Conservation (phyloP, 768 basidiomycete genomes). For the Paxillus involutus region DNA sequence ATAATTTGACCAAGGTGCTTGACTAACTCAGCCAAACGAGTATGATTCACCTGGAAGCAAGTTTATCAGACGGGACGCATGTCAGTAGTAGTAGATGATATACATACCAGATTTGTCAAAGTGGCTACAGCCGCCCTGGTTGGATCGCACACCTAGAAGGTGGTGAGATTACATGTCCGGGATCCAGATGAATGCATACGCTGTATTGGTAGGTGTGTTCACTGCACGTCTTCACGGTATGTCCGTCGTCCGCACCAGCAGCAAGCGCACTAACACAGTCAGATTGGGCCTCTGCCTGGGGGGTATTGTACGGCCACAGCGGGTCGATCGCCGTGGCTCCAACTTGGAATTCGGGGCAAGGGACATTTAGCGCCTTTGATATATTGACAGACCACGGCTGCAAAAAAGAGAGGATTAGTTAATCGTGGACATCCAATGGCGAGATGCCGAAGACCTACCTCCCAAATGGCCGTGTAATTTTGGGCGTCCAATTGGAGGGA, state of each 20-base stretch:
- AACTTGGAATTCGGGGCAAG: conserved; percentile 45
- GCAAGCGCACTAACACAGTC: conserved; percentile 51
- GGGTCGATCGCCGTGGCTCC: conserved; percentile 52
- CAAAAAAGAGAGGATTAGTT: background rate
- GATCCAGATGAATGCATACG: conserved; percentile 28
- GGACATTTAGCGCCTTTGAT: conserved; percentile 37
- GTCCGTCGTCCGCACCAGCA: conserved; percentile 41
- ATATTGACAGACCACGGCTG: conserved; percentile 53
- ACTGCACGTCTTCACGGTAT: conserved; percentile 47
- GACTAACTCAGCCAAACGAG: conserved; percentile 45
- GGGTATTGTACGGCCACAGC: conserved; percentile 47
- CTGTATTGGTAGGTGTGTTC: conserved; percentile 58
- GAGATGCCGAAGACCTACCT: conserved; percentile 27
- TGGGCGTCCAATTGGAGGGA: conserved; percentile 38
- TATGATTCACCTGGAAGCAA: conserved; percentile 47
- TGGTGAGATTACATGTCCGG: conserved; percentile 40
- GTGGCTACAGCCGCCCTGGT: conserved; percentile 45
- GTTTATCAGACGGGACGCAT: background rate
- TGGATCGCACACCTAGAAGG: conserved; percentile 7
- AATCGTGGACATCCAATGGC: background rate
- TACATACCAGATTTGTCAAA: conserved; percentile 45
- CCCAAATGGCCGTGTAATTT: conserved; percentile 46
- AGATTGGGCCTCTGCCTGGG: conserved; percentile 35
- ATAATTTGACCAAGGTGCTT: background rate
- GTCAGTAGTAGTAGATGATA: background rate